A percentile compares a stretch with the other conserved stretches of the same genome.
Conservation (phyloP, 257 asterid species). For the Ajuga chamaepitys region DNA sequence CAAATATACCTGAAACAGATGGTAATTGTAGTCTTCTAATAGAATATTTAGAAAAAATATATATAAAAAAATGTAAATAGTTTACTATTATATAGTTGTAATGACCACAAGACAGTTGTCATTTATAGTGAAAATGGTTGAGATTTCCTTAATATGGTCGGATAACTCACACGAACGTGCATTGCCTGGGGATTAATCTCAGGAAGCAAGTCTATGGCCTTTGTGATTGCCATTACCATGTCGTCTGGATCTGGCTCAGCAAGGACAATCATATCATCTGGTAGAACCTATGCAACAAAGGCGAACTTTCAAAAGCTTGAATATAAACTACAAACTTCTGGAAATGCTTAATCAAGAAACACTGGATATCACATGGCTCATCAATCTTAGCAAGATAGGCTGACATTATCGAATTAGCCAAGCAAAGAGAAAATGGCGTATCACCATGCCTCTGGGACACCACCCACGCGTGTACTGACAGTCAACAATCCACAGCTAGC, state of each 20-base stretch:
- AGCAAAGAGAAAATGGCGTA: conserved; percentile 16
- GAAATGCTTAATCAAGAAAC: conserved; percentile 7
- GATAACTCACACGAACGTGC: conserved; percentile 71
- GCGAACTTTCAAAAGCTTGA: conserved; percentile 14
- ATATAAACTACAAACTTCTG: conserved; percentile 4
- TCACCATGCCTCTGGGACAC: conserved; percentile 95
- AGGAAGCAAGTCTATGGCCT: conserved; percentile 80
- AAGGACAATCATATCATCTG: conserved; percentile 93
- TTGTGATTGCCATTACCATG: conserved; percentile 78
- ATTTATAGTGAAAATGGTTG: not conserved
- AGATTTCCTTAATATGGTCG: not conserved
- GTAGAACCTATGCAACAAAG: conserved; percentile 61
- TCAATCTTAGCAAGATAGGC: conserved; percentile 12
- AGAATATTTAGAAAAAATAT: not conserved
- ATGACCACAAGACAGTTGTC: not conserved
- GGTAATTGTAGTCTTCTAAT: not conserved
- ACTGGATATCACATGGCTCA: conserved; percentile 12
- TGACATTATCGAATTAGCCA: conserved; percentile 18
- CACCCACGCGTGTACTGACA: conserved; percentile 98
- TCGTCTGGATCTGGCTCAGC: conserved; percentile 86
- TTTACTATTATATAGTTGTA: not conserved
- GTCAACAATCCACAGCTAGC: conserved; percentile 97
- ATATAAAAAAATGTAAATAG: not conserved
- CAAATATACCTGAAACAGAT: not conserved
- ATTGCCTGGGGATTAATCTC: conserved; percentile 79